Percentiles rank a stretch among this genome's conserved stretches.
These are phyloP conservation scores for Fraxinus floribunda DNA, from an alignment of 305 asterid species.

Conservation along the genomic window DNA sequence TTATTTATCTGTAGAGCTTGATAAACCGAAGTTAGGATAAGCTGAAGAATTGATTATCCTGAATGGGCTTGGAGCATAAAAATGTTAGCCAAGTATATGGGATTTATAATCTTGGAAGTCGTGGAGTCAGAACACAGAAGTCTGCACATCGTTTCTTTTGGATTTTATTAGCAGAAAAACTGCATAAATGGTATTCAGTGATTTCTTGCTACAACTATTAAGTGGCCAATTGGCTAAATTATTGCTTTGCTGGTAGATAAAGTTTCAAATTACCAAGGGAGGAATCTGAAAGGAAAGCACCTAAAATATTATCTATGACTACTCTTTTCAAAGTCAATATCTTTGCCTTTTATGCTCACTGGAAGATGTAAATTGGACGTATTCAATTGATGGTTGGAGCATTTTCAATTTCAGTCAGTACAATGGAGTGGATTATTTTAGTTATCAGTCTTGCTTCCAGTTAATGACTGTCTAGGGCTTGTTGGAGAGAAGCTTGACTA, in stretches of 20 bases:
- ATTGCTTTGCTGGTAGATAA: not conserved
- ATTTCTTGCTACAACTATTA: not conserved
- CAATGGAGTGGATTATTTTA: not conserved
- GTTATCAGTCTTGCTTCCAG: not conserved
- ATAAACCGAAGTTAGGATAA: not conserved
- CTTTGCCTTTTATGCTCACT: not conserved
- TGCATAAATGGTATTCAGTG: not conserved
- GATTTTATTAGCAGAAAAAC: not conserved
- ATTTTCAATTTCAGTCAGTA: not conserved
- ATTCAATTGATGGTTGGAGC: not conserved
- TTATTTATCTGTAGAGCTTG: not conserved
- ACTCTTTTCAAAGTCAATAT: not conserved
- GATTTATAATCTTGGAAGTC: conserved; percentile 1
- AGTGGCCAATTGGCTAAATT: not conserved
- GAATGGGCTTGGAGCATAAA: conserved; percentile 16
- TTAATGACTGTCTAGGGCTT: not conserved
- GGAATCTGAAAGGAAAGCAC: not conserved
- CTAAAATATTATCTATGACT: not conserved
- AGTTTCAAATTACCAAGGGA: not conserved
- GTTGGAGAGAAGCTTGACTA: not conserved
- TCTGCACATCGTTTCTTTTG: not conserved
- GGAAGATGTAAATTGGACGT: not conserved
- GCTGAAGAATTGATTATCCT: not conserved
- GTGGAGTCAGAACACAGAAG: not conserved
- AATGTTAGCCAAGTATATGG: conserved; percentile 16